Conservation (phyloP, 2,329 filamentous ascomycete genomes). For the Domatiomyces catenatus region DNA sequence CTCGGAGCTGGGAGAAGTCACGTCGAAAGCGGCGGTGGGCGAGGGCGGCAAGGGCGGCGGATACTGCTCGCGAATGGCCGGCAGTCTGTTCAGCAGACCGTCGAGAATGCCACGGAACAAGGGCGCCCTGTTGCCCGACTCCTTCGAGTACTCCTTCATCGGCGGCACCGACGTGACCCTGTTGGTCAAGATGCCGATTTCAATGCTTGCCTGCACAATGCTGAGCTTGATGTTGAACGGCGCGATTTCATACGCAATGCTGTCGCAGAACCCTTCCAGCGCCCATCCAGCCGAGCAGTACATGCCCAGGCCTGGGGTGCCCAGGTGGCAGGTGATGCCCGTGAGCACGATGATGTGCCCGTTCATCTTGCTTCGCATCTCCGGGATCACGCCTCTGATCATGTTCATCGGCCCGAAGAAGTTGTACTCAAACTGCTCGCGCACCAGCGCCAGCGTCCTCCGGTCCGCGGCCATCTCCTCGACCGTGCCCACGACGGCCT, state of each 20-base stretch:
- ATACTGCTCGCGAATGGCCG: constrained; percentile 39
- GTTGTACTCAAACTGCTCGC: constrained; percentile 84
- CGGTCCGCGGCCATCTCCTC: constrained; percentile 69
- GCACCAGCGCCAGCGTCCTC: constrained; percentile 60
- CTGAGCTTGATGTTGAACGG: constrained; percentile 96
- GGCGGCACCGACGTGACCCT: constrained; percentile 70
- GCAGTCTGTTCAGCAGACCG: constrained; percentile 61
- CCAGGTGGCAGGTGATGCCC: constrained; percentile 80
- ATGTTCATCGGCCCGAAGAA: constrained; percentile 95
- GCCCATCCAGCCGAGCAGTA: constrained; percentile 91
- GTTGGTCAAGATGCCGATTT: constrained; percentile 76
- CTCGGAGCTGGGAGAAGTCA: constrained; percentile 13
- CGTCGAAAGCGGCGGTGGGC: constrained; percentile 8
- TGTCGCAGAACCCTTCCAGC: constrained; percentile 87
- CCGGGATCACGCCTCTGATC: constrained; percentile 72
- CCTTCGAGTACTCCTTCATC: constrained; percentile 52
- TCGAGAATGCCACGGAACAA: constrained; percentile 70
- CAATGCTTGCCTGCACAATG: constrained; percentile 88
- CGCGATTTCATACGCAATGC: constrained; percentile 85
- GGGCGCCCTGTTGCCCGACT: constrained; percentile 55
- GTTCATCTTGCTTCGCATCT: constrained; percentile 61
- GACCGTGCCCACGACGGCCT: constrained; percentile 78
- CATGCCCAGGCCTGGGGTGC: constrained; percentile 77
- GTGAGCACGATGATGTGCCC: constrained; percentile 85
- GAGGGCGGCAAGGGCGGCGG: constrained; percentile 17